These are phyloP conservation scores for Salvia hispanica DNA, from an alignment of 257 asterid genomes.

Conservation along the genomic window DNA sequence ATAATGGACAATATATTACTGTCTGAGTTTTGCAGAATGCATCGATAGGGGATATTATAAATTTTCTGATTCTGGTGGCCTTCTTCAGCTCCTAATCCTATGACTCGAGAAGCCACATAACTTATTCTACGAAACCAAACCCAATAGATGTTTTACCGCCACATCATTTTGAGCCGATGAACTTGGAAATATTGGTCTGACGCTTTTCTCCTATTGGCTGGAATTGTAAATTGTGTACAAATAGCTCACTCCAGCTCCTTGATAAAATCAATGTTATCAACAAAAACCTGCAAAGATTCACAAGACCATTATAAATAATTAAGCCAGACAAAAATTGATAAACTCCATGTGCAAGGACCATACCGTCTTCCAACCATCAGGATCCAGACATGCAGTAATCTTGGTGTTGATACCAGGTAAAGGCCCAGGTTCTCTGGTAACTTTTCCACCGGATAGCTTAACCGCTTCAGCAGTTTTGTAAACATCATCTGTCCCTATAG, in stretches of 20 bases:
- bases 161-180: slow-evolving; percentile 1
- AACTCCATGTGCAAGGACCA: slow-evolving; percentile 27
- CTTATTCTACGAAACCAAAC: slow-evolving; percentile 37
- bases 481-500: slow-evolving; percentile 93
- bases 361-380: slow-evolving; percentile 99
- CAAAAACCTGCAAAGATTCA: slow-evolving; percentile 70
- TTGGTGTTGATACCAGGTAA: slow-evolving; percentile 90
- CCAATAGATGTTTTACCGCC: slow-evolving; percentile 19
- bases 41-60: too few species aligned
- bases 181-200: slow-evolving; percentile 11
- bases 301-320: slow-evolving; percentile 6
- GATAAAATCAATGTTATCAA: slow-evolving; percentile 82
- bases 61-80: slow-evolving; percentile 4
- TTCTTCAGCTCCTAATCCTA: not conserved
- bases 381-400: slow-evolving; percentile 93
- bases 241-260: slow-evolving; percentile 76
- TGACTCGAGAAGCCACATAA: slow-evolving; percentile 12
- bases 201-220: too few species aligned
- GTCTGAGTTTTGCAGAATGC: too few species aligned
- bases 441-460: slow-evolving; percentile 70
- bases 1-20: not conserved
- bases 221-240: not conserved
- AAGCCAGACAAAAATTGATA: not conserved
- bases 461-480: slow-evolving; percentile 90
- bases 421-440: slow-evolving; percentile 93